Evolutionary conservation across 768 basidiomycete genomes (phyloP), one percentile per base, ranked within the genome.

Genomic region (Boletales sp.): DNA sequence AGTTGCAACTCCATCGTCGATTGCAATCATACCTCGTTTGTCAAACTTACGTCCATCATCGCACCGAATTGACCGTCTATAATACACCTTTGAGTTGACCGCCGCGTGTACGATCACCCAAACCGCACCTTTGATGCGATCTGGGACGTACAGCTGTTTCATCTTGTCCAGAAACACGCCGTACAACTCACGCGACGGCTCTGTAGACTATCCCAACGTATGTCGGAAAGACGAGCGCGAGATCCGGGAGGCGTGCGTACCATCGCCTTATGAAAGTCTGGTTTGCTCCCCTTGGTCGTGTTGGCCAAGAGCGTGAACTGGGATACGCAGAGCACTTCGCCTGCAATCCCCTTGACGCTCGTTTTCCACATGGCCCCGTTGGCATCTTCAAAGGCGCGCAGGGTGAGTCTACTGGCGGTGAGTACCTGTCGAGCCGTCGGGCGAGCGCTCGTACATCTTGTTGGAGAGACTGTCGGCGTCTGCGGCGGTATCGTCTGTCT

Each of bases 191-290:
- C 80, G 78, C 13, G 90, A 89, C 17, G 79, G 65, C 49, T 84
- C 83, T 33, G 86, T 69, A 1, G 83, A 67, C 93, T 94, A 61
- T n/a, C 14, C 47, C 25, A 28, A 19, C 2, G 8, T 28, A 32
- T 4, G 40, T 45, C 35, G n/a, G n/a, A 40, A 32, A 41, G 34
- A 17, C 13, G 14, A 42, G 10, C 13, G n/a, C 25, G 33, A 35
- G 34, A 2, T 34, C 34, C 13, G 34, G 15, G 34, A 34, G 34
- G 15, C 12, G 34, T 15, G 60, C 80, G 17, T 49, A 92, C 93
- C 93, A 96, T 96, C 7, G 94, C 89, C 17, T 79, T 80, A 69
- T 94, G 94, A 59, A 97, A 97, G 67, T 96, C 93, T 13, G 89
- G 89, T 62, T 94, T 92, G 64, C 76, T 88, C 25, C 92, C 92